These are phyloP conservation scores for Binderoboletus segoi DNA, from an alignment of 1,284 basidiomycete genomes.

Conservation along the genomic window DNA sequence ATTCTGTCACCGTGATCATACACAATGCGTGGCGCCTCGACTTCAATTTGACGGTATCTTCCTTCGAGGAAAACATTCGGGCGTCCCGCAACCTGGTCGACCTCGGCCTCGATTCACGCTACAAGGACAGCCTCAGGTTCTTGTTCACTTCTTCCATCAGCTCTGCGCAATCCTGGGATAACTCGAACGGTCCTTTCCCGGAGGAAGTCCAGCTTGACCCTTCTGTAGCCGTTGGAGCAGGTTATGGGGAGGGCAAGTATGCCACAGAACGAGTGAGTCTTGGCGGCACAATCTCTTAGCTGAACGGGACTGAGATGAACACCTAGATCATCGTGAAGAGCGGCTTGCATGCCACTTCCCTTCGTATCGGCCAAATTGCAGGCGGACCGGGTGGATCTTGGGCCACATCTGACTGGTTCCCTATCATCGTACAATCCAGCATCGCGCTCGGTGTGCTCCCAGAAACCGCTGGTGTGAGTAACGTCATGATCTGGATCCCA, in stretches of 20 bases:
- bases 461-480: not conserved
- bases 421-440: not conserved
- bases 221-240: slow-evolving; percentile 20
- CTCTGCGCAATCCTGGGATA: slow-evolving; percentile 27
- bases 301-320: not conserved
- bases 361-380: not conserved
- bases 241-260: slow-evolving; percentile 28
- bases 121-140: slow-evolving; percentile 19
- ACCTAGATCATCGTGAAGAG: not conserved
- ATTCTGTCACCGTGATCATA: not conserved
- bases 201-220: slow-evolving; percentile 28
- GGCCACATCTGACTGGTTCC: not conserved
- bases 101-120: slow-evolving; percentile 27
- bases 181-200: slow-evolving; percentile 26
- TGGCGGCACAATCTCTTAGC: not conserved
- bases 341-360: not conserved
- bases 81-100: slow-evolving; percentile 41
- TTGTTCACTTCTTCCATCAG: slow-evolving; percentile 38
- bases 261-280: not conserved
- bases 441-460: not conserved
- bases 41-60: slow-evolving; percentile 43
- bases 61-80: slow-evolving; percentile 40
- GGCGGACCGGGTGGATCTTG: not conserved
- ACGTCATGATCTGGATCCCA: too few relatives aligned
- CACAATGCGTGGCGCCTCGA: slow-evolving; percentile 45